These are phyloP conservation scores for Rhizopus stolonifer DNA, from an alignment of 371 early-diverging fungal species.

Conservation along the genomic window DNA sequence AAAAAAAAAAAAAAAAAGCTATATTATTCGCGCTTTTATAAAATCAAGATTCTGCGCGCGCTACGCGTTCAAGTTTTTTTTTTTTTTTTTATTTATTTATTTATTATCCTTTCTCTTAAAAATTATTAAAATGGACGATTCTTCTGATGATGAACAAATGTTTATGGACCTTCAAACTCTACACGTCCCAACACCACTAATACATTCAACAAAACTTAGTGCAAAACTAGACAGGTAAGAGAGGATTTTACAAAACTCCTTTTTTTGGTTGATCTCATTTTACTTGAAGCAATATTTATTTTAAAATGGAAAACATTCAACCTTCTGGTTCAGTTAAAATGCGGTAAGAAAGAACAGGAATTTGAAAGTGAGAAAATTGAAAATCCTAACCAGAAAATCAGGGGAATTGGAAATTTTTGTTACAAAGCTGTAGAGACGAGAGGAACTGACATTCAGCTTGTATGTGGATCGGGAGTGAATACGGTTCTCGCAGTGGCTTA, in stretches of 20 bases:
- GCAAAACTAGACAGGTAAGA: constrained; percentile 42
- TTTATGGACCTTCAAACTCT: constrained; percentile 28
- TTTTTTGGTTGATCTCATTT: background rate
- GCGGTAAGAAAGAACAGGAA: constrained; percentile 31
- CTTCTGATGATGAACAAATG: constrained; percentile 41
- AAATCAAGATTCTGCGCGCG: background rate
- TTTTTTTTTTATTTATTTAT: background rate
- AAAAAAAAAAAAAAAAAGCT: constrained; percentile 2
- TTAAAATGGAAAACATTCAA: constrained; percentile 73
- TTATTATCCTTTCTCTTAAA: constrained; percentile 9
- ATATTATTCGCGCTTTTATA: background rate
- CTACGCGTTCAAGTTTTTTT: background rate
- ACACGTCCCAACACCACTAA: constrained; percentile 48
- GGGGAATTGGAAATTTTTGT: constrained; percentile 69
- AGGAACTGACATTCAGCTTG: constrained; percentile 53
- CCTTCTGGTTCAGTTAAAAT: constrained; percentile 78
- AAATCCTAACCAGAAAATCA: constrained; percentile 11
- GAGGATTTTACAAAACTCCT: background rate
- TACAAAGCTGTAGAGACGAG: constrained; percentile 53
- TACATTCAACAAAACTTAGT: constrained; percentile 46
- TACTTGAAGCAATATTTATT: constrained; percentile 67
- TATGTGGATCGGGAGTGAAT: constrained; percentile 69
- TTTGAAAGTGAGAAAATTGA: background rate
- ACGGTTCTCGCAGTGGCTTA: constrained; percentile 73
- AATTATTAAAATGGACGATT: constrained; percentile 31